Conservation (phyloP, 169 alveolate species). For the Babesia caballi region DNA sequence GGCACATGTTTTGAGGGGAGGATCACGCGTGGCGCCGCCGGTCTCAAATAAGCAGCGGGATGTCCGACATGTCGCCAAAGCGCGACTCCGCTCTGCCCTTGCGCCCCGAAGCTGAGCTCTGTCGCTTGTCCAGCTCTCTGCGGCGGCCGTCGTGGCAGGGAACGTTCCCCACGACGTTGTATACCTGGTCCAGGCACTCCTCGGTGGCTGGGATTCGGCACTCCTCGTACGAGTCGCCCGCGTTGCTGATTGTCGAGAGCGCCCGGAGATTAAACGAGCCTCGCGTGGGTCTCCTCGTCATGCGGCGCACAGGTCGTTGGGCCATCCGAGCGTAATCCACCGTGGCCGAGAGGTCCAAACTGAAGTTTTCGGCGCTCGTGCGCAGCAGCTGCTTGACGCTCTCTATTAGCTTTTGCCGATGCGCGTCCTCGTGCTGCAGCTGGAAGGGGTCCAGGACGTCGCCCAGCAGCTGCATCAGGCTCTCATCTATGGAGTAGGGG, state of each 20-base stretch:
- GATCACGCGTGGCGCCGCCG: neutral
- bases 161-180: neutral
- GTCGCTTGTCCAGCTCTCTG: neutral
- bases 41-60: slow-evolving; percentile 48
- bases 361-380: neutral
- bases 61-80: slow-evolving; percentile 64
- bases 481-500: neutral
- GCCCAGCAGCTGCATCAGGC: slow-evolving; percentile 11
- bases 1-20: slow-evolving; percentile 29
- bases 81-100: neutral
- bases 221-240: neutral
- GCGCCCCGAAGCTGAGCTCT: neutral
- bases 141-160: neutral
- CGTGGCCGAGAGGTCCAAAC: neutral
- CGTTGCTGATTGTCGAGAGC: slow-evolving; percentile 11
- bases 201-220: neutral
- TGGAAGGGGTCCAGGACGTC: slow-evolving; percentile 30
- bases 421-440: neutral
- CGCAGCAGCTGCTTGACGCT: neutral
- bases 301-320: neutral
- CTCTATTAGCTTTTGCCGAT: neutral
- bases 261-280: slow-evolving; percentile 1
- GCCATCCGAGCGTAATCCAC: neutral
- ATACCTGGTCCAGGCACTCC: slow-evolving; percentile 1
- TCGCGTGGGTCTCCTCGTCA: neutral